Evolutionary conservation across 2,329 filamentous ascomycete species (phyloP).

Genomic region (Aspergillus ibericus): DNA sequence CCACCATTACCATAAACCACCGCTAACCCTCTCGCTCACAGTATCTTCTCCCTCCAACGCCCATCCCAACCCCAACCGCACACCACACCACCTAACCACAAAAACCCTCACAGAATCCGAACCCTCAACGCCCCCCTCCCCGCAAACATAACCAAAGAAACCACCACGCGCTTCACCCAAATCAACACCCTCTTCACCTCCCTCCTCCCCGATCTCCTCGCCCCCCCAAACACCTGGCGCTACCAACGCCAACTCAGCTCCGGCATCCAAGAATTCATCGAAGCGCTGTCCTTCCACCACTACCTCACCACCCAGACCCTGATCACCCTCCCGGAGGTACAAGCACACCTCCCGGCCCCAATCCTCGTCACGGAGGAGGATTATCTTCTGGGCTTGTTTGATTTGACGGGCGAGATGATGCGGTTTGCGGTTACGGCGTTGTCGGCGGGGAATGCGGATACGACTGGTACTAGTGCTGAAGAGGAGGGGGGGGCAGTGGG

Average conservation of each 20-base stretch:
- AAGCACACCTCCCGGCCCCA: slow-evolving; percentile 44
- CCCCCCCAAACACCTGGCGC: slow-evolving; percentile 76
- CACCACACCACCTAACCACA: background rate
- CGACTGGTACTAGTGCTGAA: slow-evolving; percentile 39
- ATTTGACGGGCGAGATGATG: slow-evolving; percentile 96
- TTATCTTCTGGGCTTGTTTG: slow-evolving; percentile 87
- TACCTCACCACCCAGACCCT: slow-evolving; percentile 78
- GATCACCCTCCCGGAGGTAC: slow-evolving; percentile 65
- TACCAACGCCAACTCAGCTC: slow-evolving; percentile 75
- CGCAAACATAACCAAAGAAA: slow-evolving; percentile 67
- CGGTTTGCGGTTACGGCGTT: slow-evolving; percentile 88
- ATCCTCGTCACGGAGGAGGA: slow-evolving; percentile 75
- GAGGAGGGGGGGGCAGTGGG: slow-evolving; percentile 22
- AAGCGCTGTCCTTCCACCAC: slow-evolving; percentile 83
- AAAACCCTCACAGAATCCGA: slow-evolving; percentile 42
- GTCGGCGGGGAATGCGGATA: slow-evolving; percentile 58
- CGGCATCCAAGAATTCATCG: slow-evolving; percentile 91
- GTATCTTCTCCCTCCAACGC: slow-evolving; percentile 81
- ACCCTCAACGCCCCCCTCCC: slow-evolving; percentile 56
- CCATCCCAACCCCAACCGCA: background rate
- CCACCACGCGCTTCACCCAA: slow-evolving; percentile 66
- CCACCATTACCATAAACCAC: slow-evolving; percentile 1
- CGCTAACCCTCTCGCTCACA: slow-evolving; percentile 34
- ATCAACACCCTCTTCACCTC: slow-evolving; percentile 68
- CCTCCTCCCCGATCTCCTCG: slow-evolving; percentile 71